Evolutionary conservation across 1,284 basidiomycete species (phyloP), one percentile per base, ranked within the genome.

Genomic region (Sporisorium scitamineum): DNA sequence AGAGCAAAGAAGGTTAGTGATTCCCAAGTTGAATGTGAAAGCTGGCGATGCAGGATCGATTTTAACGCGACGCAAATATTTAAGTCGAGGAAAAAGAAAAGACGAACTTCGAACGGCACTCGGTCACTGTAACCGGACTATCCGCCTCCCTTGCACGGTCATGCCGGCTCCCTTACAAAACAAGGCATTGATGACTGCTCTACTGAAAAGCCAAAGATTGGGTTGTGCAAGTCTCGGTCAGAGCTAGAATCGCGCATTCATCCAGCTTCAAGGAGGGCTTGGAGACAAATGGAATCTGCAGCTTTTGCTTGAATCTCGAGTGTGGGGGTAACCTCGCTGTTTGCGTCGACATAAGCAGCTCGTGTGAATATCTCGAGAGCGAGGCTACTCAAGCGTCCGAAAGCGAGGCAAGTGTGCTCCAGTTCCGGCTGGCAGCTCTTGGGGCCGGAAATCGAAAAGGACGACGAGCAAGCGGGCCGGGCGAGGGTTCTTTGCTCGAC

Each of bases 331-430:
- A 22, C 16, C 7, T 34, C 34, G 34, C 34, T 6, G 29, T 29
- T 42, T 66, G 57, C 57, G 54, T 66, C 53, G 56, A 54, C 26
- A 47, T 5, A 47, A 47, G 45, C 13, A 39, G 42, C 20, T 61
- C 54, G 66, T 58, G 60, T 51, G 66, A 61, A 54, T 47, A 50
- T 31, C 20, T 45, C 34, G 31, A 20, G 16, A 7, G 32, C 31
- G 24, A 37, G 54, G 44, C 22, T 37, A 26, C 26, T 22, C 39
- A 45, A 67, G 54, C 54, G 64, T 16, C 53, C 57, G 56, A 55
- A 22, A 58, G 27, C 16, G 39, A 18, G 37, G 47, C 3, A 5
- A 29, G 47, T 20, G 45, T 18, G 26, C n/a, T 27, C 27, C 26
- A 16, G 37, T 45, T 41, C 48, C 48, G 50, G 61, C 50, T 57